Evolutionary conservation across 2,329 filamentous ascomycete species (phyloP).

Genomic region (Penicillium palitans): DNA sequence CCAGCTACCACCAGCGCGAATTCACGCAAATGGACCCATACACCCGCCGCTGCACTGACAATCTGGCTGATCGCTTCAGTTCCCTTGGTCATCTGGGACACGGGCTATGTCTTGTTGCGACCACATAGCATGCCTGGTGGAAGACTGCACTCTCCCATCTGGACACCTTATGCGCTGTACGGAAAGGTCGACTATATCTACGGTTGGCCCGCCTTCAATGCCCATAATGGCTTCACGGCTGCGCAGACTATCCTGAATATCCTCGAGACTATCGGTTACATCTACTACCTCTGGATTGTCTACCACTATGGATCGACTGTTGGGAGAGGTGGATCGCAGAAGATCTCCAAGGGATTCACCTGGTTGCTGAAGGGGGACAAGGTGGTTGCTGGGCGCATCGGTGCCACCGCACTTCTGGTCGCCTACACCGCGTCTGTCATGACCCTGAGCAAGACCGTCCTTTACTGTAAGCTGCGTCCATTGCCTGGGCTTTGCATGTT

Average conservation of each 20-base stretch:
- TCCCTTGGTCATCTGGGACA: constrained; percentile 80
- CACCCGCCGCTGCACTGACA: constrained; percentile 59
- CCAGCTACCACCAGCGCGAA: constrained; percentile 24
- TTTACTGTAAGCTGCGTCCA: constrained; percentile 57
- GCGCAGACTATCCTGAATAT: constrained; percentile 72
- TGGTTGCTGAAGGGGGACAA: constrained; percentile 52
- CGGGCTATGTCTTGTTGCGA: constrained; percentile 73
- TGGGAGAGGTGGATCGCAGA: constrained; percentile 27
- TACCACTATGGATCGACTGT: constrained; percentile 43
- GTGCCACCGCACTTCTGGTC: constrained; percentile 58
- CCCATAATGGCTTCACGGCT: constrained; percentile 70
- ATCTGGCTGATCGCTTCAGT: constrained; percentile 74
- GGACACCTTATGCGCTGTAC: constrained; percentile 77
- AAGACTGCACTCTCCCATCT: constrained; percentile 68
- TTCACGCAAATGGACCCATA: constrained; percentile 55
- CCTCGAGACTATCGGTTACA: constrained; percentile 67
- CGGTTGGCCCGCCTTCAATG: constrained; percentile 70
- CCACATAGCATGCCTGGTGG: constrained; percentile 82
- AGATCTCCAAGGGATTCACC: constrained; percentile 35
- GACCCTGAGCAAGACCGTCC: constrained; percentile 66
- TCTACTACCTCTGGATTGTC: constrained; percentile 60
- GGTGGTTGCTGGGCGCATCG: constrained; percentile 53
- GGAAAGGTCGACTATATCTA: constrained; percentile 78
- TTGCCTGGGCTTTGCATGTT: neutral
- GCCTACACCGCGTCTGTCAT: constrained; percentile 61